Evolutionary conservation across 208 protist genomes (phyloP).

Genomic region (Vickermania spadyakhi): DNA sequence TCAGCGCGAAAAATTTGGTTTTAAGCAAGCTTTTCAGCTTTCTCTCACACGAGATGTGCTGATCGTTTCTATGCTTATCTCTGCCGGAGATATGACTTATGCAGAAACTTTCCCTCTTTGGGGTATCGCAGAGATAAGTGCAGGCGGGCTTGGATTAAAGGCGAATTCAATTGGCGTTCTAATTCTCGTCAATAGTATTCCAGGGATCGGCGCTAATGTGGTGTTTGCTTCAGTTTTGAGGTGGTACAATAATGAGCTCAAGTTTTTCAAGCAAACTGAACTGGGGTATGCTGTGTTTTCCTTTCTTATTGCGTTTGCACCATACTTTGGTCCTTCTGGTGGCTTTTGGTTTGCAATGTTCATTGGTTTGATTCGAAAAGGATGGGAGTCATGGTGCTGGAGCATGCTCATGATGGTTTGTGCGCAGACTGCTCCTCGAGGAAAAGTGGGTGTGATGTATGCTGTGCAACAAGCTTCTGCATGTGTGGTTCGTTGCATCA

Average conservation of each 20-base stretch:
- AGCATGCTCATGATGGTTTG: constrained; percentile 49
- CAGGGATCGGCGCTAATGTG: constrained; percentile 26
- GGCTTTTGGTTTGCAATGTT: constrained; percentile 35
- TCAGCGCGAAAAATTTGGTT: constrained; percentile 13
- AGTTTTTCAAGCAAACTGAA: constrained; percentile 11
- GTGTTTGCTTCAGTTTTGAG: constrained; percentile 19
- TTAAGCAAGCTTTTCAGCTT: constrained; percentile 19
- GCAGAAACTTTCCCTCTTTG: constrained; percentile 31
- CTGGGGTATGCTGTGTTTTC: constrained; percentile 5
- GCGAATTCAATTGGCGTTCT: constrained; percentile 16
- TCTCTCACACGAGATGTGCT: constrained; percentile 15
- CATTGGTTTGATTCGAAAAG: constrained; percentile 36
- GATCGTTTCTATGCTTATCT: constrained; percentile 30
- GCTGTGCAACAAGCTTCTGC: constrained; percentile 61
- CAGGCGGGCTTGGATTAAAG: constrained; percentile 21
- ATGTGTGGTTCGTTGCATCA: constrained; percentile 45
- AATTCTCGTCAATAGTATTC: constrained; percentile 21
- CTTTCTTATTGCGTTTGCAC: constrained; percentile 12
- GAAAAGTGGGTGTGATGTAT: constrained; percentile 58
- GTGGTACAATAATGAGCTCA: constrained; percentile 10
- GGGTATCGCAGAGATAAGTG: constrained; percentile 14
- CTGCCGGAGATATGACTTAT: constrained; percentile 23
- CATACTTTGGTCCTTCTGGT: not conserved
- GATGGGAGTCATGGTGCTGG: constrained; percentile 47
- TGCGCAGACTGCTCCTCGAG: constrained; percentile 41